Evolutionary conservation across 2,329 filamentous ascomycete genomes (phyloP), one percentile per base, ranked within the genome.

Genomic region (Fusarium nodosum): DNA sequence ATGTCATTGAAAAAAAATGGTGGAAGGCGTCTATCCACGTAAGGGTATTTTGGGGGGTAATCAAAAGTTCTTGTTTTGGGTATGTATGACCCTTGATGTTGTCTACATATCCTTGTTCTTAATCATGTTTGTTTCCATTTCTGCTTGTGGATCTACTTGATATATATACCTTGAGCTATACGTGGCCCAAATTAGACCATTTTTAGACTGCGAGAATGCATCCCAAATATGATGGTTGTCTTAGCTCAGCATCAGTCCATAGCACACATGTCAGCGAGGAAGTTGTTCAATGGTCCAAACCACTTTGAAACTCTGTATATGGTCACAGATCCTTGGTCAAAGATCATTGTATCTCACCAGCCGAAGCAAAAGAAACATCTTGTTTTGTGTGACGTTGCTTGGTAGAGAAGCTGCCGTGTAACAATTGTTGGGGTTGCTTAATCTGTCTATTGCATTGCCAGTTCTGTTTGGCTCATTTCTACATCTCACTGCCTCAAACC

Each of bases 1-100:
- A 33, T 55, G 50, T 59, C 39, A 56, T 60, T 44, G 30, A 56
- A 39, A 65, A 65, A 55, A 44, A 65, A 58, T 39, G 38, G 56
- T 52, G 68, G 54, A 48, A 61, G 68, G 68, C 64, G 68, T 70
- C 68, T 78, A 77, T 79, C 73, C 76, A 72, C 74, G 74, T 66
- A 66, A 68, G 68, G 75, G 68, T 64, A 61, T 62, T 60, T 65
- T 55, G 53, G 39, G 52, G 46, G 41, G 12, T 30, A 24, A 42
- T 75, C 64, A 75, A 77, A 77, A 73, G 67, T 74, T 74, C 26
- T 69, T 73, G 53, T 28, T 67, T 67, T 41, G 71, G 50, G 64
- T 64, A 61, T 64, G 67, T 64, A 62, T 64, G 67, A 48, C 66
- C 69, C 69, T 71, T 71, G 22, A 46, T 46, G 39, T 57, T 65